Evolutionary conservation across 108 stramenopile genomes (phyloP).

Genomic region (Chaetoceros muelleri): DNA sequence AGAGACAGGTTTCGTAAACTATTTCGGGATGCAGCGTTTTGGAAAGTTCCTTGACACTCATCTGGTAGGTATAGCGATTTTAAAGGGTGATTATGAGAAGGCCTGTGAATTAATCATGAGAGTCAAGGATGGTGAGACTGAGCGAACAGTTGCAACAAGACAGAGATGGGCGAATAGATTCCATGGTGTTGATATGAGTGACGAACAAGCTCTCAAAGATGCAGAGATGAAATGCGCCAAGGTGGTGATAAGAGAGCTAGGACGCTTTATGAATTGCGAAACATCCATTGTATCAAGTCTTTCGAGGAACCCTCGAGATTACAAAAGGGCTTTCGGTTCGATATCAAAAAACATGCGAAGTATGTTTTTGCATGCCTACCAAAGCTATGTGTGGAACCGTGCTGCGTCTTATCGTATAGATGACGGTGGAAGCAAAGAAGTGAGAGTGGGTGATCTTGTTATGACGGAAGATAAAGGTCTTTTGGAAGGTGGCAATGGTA

Average conservation of each 20-base stretch:
- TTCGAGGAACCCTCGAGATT: conserved; percentile 58
- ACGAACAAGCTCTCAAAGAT: conserved; percentile 25
- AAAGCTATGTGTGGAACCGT: conserved; percentile 55
- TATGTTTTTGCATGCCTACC: conserved; percentile 83
- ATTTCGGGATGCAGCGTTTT: conserved; percentile 94
- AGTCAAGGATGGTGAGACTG: conserved; percentile 53
- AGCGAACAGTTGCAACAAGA: conserved; percentile 37
- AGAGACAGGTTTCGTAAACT: conserved; percentile 80
- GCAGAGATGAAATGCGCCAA: conserved; percentile 50
- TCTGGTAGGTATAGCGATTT: conserved; percentile 60
- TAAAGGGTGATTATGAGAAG: conserved; percentile 67
- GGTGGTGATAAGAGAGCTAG: conserved; percentile 24
- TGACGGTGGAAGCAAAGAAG: conserved; percentile 28
- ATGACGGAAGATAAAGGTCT: conserved; percentile 28
- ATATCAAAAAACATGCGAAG: conserved; percentile 73
- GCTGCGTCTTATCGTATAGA: conserved; percentile 40
- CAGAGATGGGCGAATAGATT: conserved; percentile 60
- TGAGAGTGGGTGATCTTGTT: conserved; percentile 61
- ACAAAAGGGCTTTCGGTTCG: conserved; percentile 63
- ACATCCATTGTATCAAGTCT: conserved; percentile 47
- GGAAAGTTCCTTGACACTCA: conserved; percentile 83
- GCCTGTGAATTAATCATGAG: conserved; percentile 78
- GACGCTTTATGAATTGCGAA: conserved; percentile 64
- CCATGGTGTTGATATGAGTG: conserved; percentile 27
- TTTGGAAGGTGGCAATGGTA: conserved; percentile 20